These are phyloP conservation scores for Lactarius vividus DNA, from an alignment of 768 basidiomycete species.

Conservation along the genomic window DNA sequence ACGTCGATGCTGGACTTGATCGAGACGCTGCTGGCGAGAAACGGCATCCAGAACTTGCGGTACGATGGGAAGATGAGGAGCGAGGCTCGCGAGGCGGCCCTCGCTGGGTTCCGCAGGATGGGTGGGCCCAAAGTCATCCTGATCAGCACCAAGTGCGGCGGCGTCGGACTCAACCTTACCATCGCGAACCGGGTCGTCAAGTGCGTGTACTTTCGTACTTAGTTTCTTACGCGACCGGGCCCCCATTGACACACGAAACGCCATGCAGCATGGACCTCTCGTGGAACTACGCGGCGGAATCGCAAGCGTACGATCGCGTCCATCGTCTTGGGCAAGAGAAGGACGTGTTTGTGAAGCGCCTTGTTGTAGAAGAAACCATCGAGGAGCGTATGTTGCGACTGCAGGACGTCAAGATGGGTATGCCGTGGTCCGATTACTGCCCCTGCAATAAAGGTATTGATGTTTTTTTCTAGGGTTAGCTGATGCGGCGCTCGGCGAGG, in stretches of 20 bases:
- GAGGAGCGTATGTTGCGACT: slow-evolving; percentile 75
- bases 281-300: slow-evolving; percentile 72
- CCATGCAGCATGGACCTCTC: slow-evolving; percentile 59
- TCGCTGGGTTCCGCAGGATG: slow-evolving; percentile 52
- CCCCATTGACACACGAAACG: neutral
- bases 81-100: slow-evolving; percentile 45
- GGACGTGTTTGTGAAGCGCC: slow-evolving; percentile 61
- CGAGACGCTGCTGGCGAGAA: slow-evolving; percentile 55
- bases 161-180: slow-evolving; percentile 65
- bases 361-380: slow-evolving; percentile 64
- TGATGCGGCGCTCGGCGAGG: slow-evolving; percentile 70
- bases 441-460: neutral
- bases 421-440: slow-evolving; percentile 20
- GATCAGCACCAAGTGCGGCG: slow-evolving; percentile 67
- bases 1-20: slow-evolving; percentile 69
- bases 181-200: slow-evolving; percentile 69
- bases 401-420: slow-evolving; percentile 64
- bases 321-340: slow-evolving; percentile 73
- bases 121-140: slow-evolving; percentile 63
- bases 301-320: slow-evolving; percentile 59
- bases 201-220: slow-evolving; percentile 37
- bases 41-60: slow-evolving; percentile 56
- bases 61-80: slow-evolving; percentile 72
- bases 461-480: slow-evolving; percentile 48
- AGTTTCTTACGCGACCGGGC: neutral